These are phyloP conservation scores for Astragalus glycyphyllos DNA, from an alignment of 306 rosid species.

Conservation along the genomic window DNA sequence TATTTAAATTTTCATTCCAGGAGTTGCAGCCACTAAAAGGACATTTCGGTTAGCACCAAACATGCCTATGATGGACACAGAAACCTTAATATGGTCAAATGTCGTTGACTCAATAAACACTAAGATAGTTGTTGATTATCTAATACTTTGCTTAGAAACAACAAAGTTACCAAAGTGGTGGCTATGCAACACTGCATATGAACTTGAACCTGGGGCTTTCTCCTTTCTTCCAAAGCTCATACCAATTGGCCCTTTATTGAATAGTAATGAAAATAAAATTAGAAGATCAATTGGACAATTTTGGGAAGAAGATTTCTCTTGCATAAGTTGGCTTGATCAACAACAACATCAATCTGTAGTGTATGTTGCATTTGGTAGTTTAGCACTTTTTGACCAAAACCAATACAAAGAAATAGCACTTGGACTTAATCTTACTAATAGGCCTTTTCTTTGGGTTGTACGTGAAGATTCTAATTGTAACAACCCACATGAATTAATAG, in stretches of 20 bases:
- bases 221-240: constrained; percentile 38
- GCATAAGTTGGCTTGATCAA: constrained; percentile 51
- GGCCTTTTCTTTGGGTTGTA: constrained; percentile 59
- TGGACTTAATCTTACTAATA: constrained; percentile 40
- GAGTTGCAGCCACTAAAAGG: background rate
- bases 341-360: constrained; percentile 41
- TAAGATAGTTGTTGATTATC: background rate
- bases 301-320: constrained; percentile 51
- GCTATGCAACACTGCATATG: constrained; percentile 45
- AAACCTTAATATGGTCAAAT: constrained; percentile 36
- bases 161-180: constrained; percentile 37
- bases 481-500: constrained; percentile 38
- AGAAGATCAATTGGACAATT: constrained; percentile 42
- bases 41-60: constrained; percentile 23
- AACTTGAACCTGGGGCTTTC: constrained; percentile 41
- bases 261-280: background rate
- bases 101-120: background rate
- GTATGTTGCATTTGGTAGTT: constrained; percentile 49
- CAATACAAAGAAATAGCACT: constrained; percentile 43
- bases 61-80: constrained; percentile 40
- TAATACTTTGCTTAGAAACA: background rate
- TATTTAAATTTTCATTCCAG: constrained; percentile 13
- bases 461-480: constrained; percentile 1
- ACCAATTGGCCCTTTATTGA: constrained; percentile 51
- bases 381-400: constrained; percentile 36